Percentiles rank a stretch among this genome's conserved stretches.
Evolutionary conservation across 345 rosid genomes (phyloP).

Genomic region (Eucalyptus melliodora): DNA sequence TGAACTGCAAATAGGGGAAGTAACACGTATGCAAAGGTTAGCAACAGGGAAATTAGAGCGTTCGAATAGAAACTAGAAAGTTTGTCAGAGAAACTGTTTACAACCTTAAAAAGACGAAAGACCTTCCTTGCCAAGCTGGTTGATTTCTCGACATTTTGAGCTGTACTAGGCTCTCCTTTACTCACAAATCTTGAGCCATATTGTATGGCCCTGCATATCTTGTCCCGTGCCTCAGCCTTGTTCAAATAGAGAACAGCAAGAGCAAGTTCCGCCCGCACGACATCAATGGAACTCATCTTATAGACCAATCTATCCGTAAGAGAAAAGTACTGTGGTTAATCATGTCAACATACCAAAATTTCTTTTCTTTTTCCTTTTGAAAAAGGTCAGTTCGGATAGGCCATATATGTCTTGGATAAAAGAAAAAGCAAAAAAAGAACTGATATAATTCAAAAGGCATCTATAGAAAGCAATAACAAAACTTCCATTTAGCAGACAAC

Average conservation of each 20-base stretch:
- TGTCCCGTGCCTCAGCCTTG: slow-evolving; percentile 98
- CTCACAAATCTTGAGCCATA: slow-evolving; percentile 93
- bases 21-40: background rate
- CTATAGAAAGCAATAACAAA: background rate
- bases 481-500: background rate
- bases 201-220: slow-evolving; percentile 98
- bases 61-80: background rate
- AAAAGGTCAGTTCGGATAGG: background rate
- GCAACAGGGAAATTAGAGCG: background rate
- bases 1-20: slow-evolving; percentile 49
- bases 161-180: slow-evolving; percentile 83
- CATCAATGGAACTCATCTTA: slow-evolving; percentile 74
- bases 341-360: background rate
- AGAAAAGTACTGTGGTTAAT: background rate
- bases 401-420: background rate
- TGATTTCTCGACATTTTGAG: slow-evolving; percentile 85
- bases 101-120: slow-evolving; percentile 88
- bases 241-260: slow-evolving; percentile 77
- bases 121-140: slow-evolving; percentile 98
- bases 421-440: background rate
- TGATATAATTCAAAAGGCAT: background rate
- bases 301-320: slow-evolving; percentile 3
- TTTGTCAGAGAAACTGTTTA: background rate
- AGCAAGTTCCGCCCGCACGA: slow-evolving; percentile 77
- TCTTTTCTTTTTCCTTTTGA: background rate